These are phyloP conservation scores for Syncephalastrum racemosum DNA, from an alignment of 371 early-diverging fungal genomes.

Conservation along the genomic window DNA sequence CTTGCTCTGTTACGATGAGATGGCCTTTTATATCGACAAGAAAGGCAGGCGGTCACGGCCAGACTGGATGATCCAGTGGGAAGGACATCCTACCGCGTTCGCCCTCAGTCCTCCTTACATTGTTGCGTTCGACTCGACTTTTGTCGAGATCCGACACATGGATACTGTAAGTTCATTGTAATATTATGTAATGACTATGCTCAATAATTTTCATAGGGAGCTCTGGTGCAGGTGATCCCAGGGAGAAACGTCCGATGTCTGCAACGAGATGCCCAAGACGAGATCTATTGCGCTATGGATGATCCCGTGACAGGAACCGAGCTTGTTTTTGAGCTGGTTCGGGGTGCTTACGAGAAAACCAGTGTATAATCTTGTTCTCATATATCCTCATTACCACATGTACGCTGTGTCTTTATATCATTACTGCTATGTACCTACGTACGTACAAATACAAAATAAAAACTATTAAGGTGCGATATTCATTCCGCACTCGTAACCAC, in stretches of 20 bases:
- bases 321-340: constrained; percentile 23
- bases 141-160: constrained; percentile 32
- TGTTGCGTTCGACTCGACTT: constrained; percentile 35
- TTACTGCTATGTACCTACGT: no score
- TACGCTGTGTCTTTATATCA: no score
- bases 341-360: background rate
- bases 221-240: constrained; percentile 47
- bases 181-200: background rate
- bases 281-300: constrained; percentile 46
- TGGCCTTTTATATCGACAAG: constrained; percentile 44
- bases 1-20: constrained; percentile 79
- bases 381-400: no score
- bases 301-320: constrained; percentile 24
- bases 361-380: no score
- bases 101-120: constrained; percentile 36
- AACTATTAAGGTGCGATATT: no score
- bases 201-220: constrained; percentile 49
- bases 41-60: constrained; percentile 32
- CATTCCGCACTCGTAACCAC: no score
- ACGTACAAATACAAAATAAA: no score
- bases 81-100: constrained; percentile 33
- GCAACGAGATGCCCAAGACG: constrained; percentile 40
- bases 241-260: constrained; percentile 50
- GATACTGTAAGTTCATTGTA: constrained; percentile 13
- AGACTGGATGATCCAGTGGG: constrained; percentile 37